phyloP scores from a whole-genome alignment of 2,329 filamentous ascomycete species.

The Claviceps cyperi region DNA sequence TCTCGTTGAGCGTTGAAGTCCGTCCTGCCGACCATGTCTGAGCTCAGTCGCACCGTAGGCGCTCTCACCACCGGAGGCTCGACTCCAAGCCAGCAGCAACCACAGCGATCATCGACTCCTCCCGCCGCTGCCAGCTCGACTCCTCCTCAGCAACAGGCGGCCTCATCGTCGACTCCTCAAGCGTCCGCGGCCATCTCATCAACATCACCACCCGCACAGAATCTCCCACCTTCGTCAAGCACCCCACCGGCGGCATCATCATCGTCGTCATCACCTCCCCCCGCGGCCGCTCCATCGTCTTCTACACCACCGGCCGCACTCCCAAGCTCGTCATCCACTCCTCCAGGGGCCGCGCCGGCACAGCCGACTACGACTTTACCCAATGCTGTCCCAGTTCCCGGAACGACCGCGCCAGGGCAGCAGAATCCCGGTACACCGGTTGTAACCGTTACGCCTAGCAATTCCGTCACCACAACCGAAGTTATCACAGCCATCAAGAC shows the following conservation, averaged over 20 bases:
- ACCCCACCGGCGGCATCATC: background rate
- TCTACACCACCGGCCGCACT: background rate
- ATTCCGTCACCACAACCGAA: conserved; percentile 8
- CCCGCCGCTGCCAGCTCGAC: background rate
- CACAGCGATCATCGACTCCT: background rate
- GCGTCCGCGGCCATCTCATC: background rate
- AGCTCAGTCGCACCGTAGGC: background rate
- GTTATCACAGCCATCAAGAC: conserved; percentile 16
- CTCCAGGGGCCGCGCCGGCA: conserved; percentile 2
- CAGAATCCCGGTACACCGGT: conserved; percentile 10
- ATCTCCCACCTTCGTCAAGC: background rate
- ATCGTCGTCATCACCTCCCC: background rate
- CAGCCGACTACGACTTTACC: conserved; percentile 6
- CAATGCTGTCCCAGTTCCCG: background rate
- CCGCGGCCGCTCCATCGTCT: background rate
- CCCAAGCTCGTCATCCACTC: background rate
- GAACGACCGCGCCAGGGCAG: conserved; percentile 5
- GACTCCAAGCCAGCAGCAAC: background rate
- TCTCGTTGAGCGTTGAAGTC: conserved; percentile 1
- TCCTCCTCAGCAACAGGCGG: background rate
- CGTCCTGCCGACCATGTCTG: conserved; percentile 4
- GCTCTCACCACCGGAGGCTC: conserved; percentile 14
- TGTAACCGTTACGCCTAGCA: conserved; percentile 13
- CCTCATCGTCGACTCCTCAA: background rate
- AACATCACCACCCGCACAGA: background rate